Percentiles rank a stretch among this genome's conserved stretches.
Conservation (phyloP, 192 early-diverging fungal species). For the Backusella macrospora region DNA sequence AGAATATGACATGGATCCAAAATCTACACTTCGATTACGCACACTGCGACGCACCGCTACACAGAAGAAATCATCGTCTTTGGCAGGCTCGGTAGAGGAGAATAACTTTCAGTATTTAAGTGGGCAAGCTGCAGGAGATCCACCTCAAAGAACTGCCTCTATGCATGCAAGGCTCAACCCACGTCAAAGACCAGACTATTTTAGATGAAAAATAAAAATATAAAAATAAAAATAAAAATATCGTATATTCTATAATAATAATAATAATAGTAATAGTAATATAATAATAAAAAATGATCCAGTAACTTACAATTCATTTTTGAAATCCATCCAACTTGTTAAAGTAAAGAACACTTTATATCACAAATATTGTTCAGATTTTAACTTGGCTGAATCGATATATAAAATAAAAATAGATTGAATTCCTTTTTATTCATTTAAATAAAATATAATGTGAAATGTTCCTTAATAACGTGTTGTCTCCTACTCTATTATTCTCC, state of each 20-base stretch:
- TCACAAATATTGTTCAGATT: neutral
- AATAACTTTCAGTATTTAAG: constrained; percentile 14
- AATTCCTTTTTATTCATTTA: constrained; percentile 6
- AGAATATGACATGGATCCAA: constrained; percentile 8
- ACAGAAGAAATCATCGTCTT: neutral
- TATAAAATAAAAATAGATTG: neutral
- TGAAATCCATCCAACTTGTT: constrained; percentile 12
- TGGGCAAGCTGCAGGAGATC: neutral
- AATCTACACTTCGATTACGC: neutral
- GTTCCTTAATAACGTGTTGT: constrained; percentile 12
- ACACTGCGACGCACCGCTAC: constrained; percentile 6
- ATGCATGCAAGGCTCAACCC: constrained; percentile 13
- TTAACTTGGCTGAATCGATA: neutral
- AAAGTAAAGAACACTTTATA: neutral
- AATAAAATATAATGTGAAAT: neutral
- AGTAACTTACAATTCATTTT: neutral
- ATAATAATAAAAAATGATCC: too few species aligned
- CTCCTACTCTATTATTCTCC: constrained; percentile 2
- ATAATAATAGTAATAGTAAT: too few species aligned
- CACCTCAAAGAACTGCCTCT: constrained; percentile 23
- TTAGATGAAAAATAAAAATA: constrained; percentile 11
- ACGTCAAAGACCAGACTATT: constrained; percentile 15
- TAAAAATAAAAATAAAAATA: constrained; percentile 5
- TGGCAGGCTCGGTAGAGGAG: neutral
- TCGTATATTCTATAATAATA: too few species aligned